phyloP scores from a whole-genome alignment of 768 basidiomycete genomes.

The Porpolomopsis calyptriformis region DNA sequence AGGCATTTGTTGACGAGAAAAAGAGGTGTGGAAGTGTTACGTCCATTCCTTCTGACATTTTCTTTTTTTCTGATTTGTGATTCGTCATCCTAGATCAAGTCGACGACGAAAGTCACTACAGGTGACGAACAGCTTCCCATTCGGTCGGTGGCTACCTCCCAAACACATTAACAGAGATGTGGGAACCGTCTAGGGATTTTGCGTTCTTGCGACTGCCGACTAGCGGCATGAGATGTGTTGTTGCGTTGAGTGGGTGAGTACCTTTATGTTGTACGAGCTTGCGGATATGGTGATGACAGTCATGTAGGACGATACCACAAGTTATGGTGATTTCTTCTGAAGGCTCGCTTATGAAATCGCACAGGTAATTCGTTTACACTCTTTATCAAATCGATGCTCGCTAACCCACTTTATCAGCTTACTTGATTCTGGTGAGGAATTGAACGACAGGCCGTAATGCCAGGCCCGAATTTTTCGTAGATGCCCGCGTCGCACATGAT shows the following conservation, averaged over 20 bases:
- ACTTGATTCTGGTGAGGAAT: slow-evolving; percentile 26
- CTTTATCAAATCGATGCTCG: neutral
- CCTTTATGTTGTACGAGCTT: too few species aligned
- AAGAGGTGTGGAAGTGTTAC: slow-evolving; percentile 45
- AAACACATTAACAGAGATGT: slow-evolving; percentile 84
- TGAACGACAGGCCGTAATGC: too few species aligned
- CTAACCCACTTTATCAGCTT: slow-evolving; percentile 15
- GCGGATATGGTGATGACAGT: neutral
- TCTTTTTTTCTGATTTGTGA: too few species aligned
- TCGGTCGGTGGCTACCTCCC: slow-evolving; percentile 81
- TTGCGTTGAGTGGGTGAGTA: slow-evolving; percentile 79
- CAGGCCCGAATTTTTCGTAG: too few species aligned
- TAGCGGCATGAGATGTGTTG: slow-evolving; percentile 70
- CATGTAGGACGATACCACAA: slow-evolving; percentile 79
- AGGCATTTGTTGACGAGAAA: slow-evolving; percentile 73
- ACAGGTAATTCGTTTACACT: slow-evolving; percentile 39
- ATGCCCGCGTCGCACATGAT: too few species aligned
- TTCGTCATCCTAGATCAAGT: slow-evolving; percentile 26
- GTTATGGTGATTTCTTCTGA: slow-evolving; percentile 96
- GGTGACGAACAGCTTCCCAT: slow-evolving; percentile 63
- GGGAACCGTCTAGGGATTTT: slow-evolving; percentile 94
- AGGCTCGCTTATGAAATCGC: slow-evolving; percentile 89
- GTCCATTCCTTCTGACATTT: slow-evolving; percentile 17
- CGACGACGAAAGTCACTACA: slow-evolving; percentile 64
- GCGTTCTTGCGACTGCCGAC: slow-evolving; percentile 80